Percentiles rank a stretch among this genome's conserved stretches.
Conservation (phyloP, 805 yeast species). For the Myxozyma udenii region DNA sequence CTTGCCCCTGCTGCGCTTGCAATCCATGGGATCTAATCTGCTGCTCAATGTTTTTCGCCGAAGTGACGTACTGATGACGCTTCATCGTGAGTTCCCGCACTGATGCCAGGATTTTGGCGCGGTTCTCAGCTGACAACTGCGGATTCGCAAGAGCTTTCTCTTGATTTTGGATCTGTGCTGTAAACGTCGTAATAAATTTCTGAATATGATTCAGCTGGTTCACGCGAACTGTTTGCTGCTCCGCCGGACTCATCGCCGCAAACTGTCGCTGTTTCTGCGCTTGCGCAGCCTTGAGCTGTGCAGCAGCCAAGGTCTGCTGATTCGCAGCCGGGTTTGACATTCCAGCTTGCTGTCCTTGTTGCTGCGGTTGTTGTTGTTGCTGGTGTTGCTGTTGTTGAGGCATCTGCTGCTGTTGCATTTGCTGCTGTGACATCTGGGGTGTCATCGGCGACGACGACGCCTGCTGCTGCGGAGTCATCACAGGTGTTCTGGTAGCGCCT, state of each 20-base stretch:
- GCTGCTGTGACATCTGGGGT: constrained; percentile 6
- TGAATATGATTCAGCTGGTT: constrained; percentile 18
- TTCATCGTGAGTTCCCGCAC: constrained; percentile 15
- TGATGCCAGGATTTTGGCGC: constrained; percentile 14
- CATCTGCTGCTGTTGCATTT: too few species aligned
- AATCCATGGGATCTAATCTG: constrained; percentile 12
- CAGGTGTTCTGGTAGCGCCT: constrained; percentile 1
- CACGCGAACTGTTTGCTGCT: constrained; percentile 23
- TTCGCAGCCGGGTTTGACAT: constrained; percentile 1
- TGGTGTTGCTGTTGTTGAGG: constrained; percentile 13
- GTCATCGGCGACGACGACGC: constrained; percentile 5
- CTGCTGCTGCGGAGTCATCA: constrained; percentile 13
- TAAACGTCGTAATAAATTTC: constrained; percentile 11
- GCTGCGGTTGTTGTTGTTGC: constrained; percentile 12
- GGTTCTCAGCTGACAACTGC: constrained; percentile 23
- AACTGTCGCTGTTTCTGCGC: constrained; percentile 19
- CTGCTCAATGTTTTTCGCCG: constrained; percentile 20
- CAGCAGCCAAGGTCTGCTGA: not conserved
- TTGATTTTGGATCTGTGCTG: constrained; percentile 13
- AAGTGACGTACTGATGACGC: constrained; percentile 17
- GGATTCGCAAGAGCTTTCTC: constrained; percentile 23
- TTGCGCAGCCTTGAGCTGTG: constrained; percentile 16
- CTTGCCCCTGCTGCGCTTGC: constrained; percentile 11
- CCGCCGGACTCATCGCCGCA: constrained; percentile 20
- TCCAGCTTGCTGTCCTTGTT: constrained; percentile 4